Conservation (phyloP, 2,329 filamentous ascomycete species). For the Aspergillus pseudoviridinutans region DNA sequence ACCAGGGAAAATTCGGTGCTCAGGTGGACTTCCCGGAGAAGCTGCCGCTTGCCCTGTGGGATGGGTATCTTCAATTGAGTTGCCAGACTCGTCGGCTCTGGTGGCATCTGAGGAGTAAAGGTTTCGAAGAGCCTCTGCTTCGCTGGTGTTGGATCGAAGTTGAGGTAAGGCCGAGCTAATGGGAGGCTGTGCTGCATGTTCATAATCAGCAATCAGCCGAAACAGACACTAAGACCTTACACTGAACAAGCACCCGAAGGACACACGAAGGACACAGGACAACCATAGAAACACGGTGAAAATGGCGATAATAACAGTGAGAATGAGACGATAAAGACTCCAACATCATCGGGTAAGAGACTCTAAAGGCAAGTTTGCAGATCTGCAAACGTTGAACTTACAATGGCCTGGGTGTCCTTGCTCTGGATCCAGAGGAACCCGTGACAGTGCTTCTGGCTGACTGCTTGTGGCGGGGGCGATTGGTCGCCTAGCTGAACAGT, state of each 20-base stretch:
- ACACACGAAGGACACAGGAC: neutral
- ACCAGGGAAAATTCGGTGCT: slow-evolving; percentile 42
- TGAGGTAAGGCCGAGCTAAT: neutral
- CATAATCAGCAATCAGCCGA: neutral
- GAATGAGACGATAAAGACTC: too few relatives aligned
- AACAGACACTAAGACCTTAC: neutral
- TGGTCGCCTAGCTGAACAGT: neutral
- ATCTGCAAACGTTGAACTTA: too few relatives aligned
- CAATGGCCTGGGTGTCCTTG: neutral
- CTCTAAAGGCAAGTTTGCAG: too few relatives aligned
- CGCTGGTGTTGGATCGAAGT: neutral
- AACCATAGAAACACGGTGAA: neutral
- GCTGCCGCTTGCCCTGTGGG: slow-evolving; percentile 6
- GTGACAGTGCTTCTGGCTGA: neutral
- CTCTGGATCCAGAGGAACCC: neutral
- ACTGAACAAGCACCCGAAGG: neutral
- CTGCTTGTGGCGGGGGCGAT: neutral
- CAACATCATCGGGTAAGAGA: too few relatives aligned
- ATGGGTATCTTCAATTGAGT: neutral
- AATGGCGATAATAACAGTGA: too few relatives aligned
- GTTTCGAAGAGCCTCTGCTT: neutral
- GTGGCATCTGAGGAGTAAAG: neutral
- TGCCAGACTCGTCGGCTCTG: slow-evolving; percentile 7
- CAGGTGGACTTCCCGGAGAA: slow-evolving; percentile 20
- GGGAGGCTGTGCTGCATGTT: neutral